Evolutionary conservation across 495 filamentous ascomycete species (phyloP).

Genomic region (Hyaloscypha finlandica): DNA sequence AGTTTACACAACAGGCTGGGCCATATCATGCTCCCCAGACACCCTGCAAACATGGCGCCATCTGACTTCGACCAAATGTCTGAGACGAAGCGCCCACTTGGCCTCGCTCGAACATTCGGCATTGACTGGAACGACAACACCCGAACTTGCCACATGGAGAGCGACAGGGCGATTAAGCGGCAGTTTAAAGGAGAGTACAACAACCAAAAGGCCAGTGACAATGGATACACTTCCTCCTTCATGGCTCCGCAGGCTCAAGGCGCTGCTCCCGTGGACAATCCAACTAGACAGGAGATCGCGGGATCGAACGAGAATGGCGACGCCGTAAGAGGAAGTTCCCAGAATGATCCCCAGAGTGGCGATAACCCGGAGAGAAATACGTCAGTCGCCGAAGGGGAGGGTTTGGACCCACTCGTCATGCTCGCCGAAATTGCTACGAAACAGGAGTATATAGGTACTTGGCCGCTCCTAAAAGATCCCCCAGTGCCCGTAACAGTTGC

Average conservation of each 20-base stretch:
- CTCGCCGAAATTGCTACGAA: neutral
- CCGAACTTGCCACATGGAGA: neutral
- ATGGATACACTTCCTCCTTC: neutral
- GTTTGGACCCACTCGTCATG: neutral
- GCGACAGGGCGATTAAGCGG: neutral
- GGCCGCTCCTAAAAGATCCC: neutral
- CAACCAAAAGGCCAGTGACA: neutral
- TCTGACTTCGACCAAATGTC: neutral
- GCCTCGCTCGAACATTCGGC: neutral
- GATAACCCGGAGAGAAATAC: neutral
- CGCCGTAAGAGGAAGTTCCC: neutral
- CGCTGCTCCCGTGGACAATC: neutral
- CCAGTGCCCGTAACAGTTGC: neutral
- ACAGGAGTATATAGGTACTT: neutral
- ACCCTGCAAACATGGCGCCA: neutral
- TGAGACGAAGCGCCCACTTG: neutral
- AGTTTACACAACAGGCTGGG: neutral
- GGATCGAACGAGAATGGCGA: neutral
- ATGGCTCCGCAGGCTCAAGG: neutral
- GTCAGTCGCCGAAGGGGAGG: neutral
- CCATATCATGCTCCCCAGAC: neutral
- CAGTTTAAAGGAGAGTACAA: neutral
- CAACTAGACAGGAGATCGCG: neutral
- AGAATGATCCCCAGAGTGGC: neutral
- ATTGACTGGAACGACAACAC: neutral